Base-by-base conservation (phyloP, 2,329 filamentous ascomycete species). In the Alternaria sp. region DNA sequence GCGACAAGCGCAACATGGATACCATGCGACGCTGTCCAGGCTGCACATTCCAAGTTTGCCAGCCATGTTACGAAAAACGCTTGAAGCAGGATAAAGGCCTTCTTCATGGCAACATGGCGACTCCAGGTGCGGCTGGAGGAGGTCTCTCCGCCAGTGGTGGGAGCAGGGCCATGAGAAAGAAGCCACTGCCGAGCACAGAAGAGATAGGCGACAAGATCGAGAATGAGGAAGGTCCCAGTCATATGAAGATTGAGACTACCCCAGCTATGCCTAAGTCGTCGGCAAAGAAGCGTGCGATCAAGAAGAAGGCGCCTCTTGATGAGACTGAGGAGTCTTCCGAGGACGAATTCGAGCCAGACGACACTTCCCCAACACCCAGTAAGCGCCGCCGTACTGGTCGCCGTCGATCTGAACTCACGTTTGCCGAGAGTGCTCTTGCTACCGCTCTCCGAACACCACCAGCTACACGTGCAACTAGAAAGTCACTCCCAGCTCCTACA, bases 31-130 rank as follows among this genome's bases (percentile, higher is more conserved):
- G 75, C 20, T 79, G 77, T 44, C 71, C 69, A 3, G 71, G 70
- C 6, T 79, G 77, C 54, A 75, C 72, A 4, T 78, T 71, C 38
- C 73, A 78, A 41, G 64, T 78, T 6, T 79, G 76, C 48, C 59
- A 62, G 7, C 63, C 67, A 4, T 79, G 76, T 36, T 71, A 66
- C 44, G 51, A 70, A 6, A 52, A 39, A 28, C 57, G 66, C 9
- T 43, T 63, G 28, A 49, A 28, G 20, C 44, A 48, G 2, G 64
- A 64, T 1, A 56, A 54, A n/a, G 67, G 65, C 2, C 34, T 75
- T 22, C 47, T 62, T 7, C 75, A 76, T 52, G 73, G 73, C 1
- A 73, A 70, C 8, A 59, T 70, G 51, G 41, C 51, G 43, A 58
- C 55, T 5, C 49, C 44, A 11, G 38, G 39, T 30, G 20, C 34